Conservation (phyloP, 2,329 filamentous ascomycete species). For the Colletotrichum brevisporum region DNA sequence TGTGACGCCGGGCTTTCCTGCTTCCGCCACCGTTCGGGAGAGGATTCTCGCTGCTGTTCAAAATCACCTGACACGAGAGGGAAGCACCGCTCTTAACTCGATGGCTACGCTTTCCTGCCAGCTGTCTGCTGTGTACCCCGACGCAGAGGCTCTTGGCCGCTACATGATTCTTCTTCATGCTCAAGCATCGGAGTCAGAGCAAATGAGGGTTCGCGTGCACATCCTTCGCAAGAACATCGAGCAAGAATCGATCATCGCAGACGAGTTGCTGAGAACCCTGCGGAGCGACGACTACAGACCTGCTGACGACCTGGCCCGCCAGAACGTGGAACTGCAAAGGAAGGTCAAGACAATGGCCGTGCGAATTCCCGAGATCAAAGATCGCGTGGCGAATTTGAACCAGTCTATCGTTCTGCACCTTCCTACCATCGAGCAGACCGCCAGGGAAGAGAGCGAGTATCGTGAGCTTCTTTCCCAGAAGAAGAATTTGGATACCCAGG, state of each 20-base stretch:
- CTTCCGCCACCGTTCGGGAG: conserved; percentile 48
- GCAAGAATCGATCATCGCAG: conserved; percentile 60
- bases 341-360: conserved; percentile 76
- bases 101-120: conserved; percentile 67
- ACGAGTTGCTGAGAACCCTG: conserved; percentile 58
- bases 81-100: conserved; percentile 68
- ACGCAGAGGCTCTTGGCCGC: conserved; percentile 63
- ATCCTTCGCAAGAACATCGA: conserved; percentile 70
- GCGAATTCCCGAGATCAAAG: conserved; percentile 77
- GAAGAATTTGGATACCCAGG: conserved; percentile 71
- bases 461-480: conserved; percentile 70
- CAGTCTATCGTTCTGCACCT: conserved; percentile 50
- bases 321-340: conserved; percentile 82
- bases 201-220: conserved; percentile 67
- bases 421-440: conserved; percentile 70
- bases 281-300: conserved; percentile 65
- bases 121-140: conserved; percentile 64
- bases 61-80: conserved; percentile 68
- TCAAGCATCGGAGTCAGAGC: conserved; percentile 67
- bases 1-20: conserved; percentile 15
- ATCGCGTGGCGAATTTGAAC: conserved; percentile 63
- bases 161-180: conserved; percentile 70
- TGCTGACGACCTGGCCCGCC: conserved; percentile 71
- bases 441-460: conserved; percentile 71
- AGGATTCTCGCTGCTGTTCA: conserved; percentile 68